Percentiles rank a stretch among this genome's conserved stretches.
Evolutionary conservation across 352 stramenopile genomes (phyloP).

Genomic region (Labyrinthula sp.): DNA sequence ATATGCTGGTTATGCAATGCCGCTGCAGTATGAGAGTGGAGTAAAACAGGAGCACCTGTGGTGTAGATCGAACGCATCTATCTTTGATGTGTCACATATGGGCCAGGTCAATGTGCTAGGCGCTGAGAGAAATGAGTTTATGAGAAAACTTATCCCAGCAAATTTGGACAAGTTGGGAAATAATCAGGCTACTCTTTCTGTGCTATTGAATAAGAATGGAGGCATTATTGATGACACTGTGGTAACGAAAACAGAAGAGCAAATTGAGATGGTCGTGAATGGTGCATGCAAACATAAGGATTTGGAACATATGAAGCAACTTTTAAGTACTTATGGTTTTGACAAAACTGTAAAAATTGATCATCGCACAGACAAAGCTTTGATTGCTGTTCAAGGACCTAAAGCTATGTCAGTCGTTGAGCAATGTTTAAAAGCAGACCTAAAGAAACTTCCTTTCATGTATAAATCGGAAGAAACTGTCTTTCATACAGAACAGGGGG

Average conservation of each 20-base stretch:
- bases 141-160: conserved; percentile 80
- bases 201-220: conserved; percentile 81
- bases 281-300: conserved; percentile 84
- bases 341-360: conserved; percentile 31
- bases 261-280: conserved; percentile 83
- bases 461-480: conserved; percentile 46
- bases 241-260: conserved; percentile 77
- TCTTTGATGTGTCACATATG: conserved; percentile 99
- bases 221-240: conserved; percentile 96
- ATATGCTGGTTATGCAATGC: conserved; percentile 89
- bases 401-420: conserved; percentile 58
- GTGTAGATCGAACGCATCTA: conserved; percentile 51
- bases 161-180: conserved; percentile 62
- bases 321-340: conserved; percentile 30
- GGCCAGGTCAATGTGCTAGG: conserved; percentile 69
- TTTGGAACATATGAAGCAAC: conserved; percentile 68
- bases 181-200: conserved; percentile 53
- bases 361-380: conserved; percentile 48
- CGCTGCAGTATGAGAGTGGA: conserved; percentile 83
- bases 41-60: conserved; percentile 76
- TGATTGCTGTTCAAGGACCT: conserved; percentile 81
- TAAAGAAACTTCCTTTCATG: conserved; percentile 84
- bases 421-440: conserved; percentile 50
- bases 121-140: conserved; percentile 71
- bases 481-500: conserved; percentile 45